Conservation (phyloP, 768 basidiomycete genomes). For the Chlorophyllum brunneum region DNA sequence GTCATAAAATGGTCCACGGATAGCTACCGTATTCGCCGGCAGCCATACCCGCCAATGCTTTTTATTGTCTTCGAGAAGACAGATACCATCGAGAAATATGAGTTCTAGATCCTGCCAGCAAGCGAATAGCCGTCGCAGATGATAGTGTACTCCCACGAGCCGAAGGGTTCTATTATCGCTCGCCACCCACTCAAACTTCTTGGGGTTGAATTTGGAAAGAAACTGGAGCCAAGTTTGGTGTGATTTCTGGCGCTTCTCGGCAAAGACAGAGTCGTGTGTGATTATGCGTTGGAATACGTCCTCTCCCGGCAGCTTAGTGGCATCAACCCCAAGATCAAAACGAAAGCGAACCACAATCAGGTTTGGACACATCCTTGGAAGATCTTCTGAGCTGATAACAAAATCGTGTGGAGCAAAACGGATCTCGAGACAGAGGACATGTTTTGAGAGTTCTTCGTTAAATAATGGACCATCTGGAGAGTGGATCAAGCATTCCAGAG, state of each 20-base stretch:
- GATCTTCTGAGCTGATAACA: slow-evolving; percentile 7
- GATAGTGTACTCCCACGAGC: slow-evolving; percentile 12
- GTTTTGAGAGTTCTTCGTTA: slow-evolving; percentile 8
- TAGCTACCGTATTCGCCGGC: not conserved
- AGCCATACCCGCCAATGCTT: not conserved
- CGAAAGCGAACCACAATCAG: slow-evolving; percentile 17
- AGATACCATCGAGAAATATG: slow-evolving; percentile 16
- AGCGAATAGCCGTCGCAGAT: slow-evolving; percentile 12
- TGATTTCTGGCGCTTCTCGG: not conserved
- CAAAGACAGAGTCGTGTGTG: slow-evolving; percentile 13
- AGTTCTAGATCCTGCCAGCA: slow-evolving; percentile 15
- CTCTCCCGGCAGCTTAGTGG: not conserved
- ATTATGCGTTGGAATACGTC: slow-evolving; percentile 7
- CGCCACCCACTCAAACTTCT: slow-evolving; percentile 19
- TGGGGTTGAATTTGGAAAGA: slow-evolving; percentile 16
- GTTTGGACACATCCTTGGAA: slow-evolving; percentile 11
- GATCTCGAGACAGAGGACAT: slow-evolving; percentile 17
- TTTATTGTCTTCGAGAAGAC: slow-evolving; percentile 13
- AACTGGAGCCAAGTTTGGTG: slow-evolving; percentile 14
- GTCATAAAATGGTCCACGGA: slow-evolving; percentile 1
- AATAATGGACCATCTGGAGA: slow-evolving; percentile 17
- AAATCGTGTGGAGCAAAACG: slow-evolving; percentile 11
- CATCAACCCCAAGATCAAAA: too few relatives aligned
- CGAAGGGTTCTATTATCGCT: slow-evolving; percentile 3
- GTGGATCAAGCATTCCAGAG: slow-evolving; percentile 9